A percentile compares a stretch with the other conserved stretches of the same genome.
Evolutionary conservation across 2,329 filamentous ascomycete species (phyloP).

Genomic region (Fusarium fracticaudum): DNA sequence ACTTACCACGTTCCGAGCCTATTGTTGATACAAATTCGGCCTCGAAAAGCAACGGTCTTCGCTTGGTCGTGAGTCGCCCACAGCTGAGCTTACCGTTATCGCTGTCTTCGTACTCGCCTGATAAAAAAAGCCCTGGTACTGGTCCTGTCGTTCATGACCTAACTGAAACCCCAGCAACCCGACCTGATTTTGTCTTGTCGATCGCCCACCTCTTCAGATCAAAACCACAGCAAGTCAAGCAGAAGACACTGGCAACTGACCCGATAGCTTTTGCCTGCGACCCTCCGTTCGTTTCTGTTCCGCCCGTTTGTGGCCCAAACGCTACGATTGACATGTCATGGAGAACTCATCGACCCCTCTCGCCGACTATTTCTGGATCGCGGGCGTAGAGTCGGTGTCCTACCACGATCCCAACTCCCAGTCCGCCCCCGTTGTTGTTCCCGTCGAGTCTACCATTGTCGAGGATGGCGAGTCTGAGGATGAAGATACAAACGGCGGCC

Average conservation of each 20-base stretch:
- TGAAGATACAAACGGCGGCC: conserved; percentile 45
- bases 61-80: conserved; percentile 28
- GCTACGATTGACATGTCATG: conserved; percentile 60
- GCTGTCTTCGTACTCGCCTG: conserved; percentile 22
- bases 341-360: conserved; percentile 70
- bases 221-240: conserved; percentile 20
- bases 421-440: conserved; percentile 34
- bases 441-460: conserved; percentile 67
- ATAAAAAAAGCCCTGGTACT: conserved; percentile 21
- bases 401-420: conserved; percentile 65
- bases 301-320: conserved; percentile 39
- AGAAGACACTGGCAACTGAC: conserved; percentile 7
- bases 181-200: conserved; percentile 23
- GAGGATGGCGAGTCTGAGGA: conserved; percentile 69
- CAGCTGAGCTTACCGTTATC: conserved; percentile 14
- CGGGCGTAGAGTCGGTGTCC: conserved; percentile 73
- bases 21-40: conserved; percentile 1
- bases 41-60: conserved; percentile 20
- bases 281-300: conserved; percentile 3
- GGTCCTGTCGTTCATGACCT: conserved; percentile 32
- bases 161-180: conserved; percentile 37
- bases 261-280: conserved; percentile 2
- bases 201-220: conserved; percentile 21
- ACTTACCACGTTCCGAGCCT: conserved; percentile 11
- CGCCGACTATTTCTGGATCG: conserved; percentile 81